Conservation (phyloP, 2,329 filamentous ascomycete species). For the Penicillium nordicum region DNA sequence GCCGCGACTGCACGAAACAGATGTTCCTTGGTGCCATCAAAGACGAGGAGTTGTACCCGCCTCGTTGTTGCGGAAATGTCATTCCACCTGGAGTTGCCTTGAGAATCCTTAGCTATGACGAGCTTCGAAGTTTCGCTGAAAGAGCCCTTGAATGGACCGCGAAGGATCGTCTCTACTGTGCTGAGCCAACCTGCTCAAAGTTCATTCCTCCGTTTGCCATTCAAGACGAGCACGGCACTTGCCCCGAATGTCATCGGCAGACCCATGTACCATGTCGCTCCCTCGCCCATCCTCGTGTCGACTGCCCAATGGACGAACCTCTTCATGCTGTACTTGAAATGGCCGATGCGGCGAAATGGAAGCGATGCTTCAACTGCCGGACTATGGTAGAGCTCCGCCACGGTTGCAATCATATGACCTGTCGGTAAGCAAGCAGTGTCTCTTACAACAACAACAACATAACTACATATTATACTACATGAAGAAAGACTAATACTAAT, state of each 20-base stretch:
- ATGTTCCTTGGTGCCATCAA: conserved; percentile 15
- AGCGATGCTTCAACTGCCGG: conserved; percentile 12
- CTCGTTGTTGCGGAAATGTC: conserved; percentile 15
- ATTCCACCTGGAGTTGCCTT: conserved; percentile 4
- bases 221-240: conserved; percentile 10
- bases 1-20: conserved; percentile 6
- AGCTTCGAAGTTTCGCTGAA: conserved; percentile 12
- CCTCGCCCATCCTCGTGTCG: conserved; percentile 13
- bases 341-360: conserved; percentile 10
- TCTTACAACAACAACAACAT: not conserved
- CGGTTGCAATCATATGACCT: conserved; percentile 20
- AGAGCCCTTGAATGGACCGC: conserved; percentile 14
- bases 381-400: conserved; percentile 14
- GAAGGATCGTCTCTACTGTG: conserved; percentile 19
- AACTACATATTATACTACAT: no score
- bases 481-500: conserved; percentile 4
- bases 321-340: conserved; percentile 12
- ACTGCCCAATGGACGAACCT: conserved; percentile 15
- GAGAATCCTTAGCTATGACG: conserved; percentile 5
- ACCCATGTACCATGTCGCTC: conserved; percentile 18
- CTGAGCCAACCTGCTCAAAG: conserved; percentile 16
- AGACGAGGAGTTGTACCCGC: conserved; percentile 19
- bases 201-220: conserved; percentile 18
- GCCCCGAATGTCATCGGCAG: conserved; percentile 7
- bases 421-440: conserved; percentile 9